These are phyloP conservation scores for Dryas alaskensis DNA, from an alignment of 306 rosid species.

Conservation along the genomic window DNA sequence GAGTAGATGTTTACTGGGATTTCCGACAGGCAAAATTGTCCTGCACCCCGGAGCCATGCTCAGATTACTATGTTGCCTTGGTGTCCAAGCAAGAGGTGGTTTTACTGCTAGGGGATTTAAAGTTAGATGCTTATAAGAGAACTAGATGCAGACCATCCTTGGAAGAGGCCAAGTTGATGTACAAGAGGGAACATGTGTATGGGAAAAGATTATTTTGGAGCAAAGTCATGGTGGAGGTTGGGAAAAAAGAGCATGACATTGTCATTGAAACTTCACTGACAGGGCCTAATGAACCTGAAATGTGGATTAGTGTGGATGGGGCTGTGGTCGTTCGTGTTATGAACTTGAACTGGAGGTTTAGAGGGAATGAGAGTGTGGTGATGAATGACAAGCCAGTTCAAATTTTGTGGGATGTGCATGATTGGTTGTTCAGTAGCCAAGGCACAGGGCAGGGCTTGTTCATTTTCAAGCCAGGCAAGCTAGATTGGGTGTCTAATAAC, in stretches of 20 bases:
- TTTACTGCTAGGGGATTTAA: conserved; percentile 52
- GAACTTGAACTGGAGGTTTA: conserved; percentile 75
- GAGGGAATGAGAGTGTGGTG: conserved; percentile 60
- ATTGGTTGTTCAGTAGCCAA: conserved; percentile 50
- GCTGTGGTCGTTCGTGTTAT: conserved; percentile 41
- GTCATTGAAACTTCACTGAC: conserved; percentile 54
- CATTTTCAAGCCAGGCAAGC: conserved; percentile 48
- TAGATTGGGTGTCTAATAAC: conserved; percentile 11
- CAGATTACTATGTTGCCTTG: conserved; percentile 60
- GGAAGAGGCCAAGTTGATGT: conserved; percentile 46
- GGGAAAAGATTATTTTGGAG: conserved; percentile 59
- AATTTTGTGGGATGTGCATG: conserved; percentile 73
- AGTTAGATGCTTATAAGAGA: conserved; percentile 43
- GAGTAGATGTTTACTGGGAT: conserved; percentile 63
- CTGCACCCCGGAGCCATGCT: conserved; percentile 38
- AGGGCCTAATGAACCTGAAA: conserved; percentile 63
- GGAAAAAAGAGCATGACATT: conserved; percentile 47
- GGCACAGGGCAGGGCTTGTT: conserved; percentile 54
- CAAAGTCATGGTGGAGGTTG: conserved; percentile 46
- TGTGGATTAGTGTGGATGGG: conserved; percentile 67
- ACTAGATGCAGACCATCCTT: conserved; percentile 48
- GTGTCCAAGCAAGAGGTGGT: conserved; percentile 49
- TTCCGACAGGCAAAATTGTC: conserved; percentile 46
- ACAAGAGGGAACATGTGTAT: conserved; percentile 53
- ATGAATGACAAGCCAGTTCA: conserved; percentile 49